Base-by-base conservation (phyloP, 2,329 filamentous ascomycete genomes). In the Fusarium hostae region DNA sequence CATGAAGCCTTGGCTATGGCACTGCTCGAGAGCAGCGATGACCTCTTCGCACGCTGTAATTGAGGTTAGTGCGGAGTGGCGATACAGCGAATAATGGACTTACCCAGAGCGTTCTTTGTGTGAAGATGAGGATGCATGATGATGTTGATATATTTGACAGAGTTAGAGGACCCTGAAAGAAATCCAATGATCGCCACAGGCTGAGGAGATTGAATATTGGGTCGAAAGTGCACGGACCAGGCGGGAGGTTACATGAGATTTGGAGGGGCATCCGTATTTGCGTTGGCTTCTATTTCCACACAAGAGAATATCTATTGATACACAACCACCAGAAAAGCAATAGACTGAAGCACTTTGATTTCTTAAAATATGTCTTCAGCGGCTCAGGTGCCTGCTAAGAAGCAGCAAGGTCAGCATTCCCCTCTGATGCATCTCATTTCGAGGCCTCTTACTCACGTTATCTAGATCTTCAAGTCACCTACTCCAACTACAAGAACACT, bases 91-190 rank as follows among this genome's bases (percentile, higher is more conserved):
- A 43, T 22, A 4, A 15, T 10, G 10, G 8, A 6, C 78, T 47
- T 88, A 97, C 95, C 95, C 75, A 89, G 86, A 76, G 97, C 97
- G 80, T 97, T 92, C 81, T 96, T 94, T 32, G 94, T 97, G 80
- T 98, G 95, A 5, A 99, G 86, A 84, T 98, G 95, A 59, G 96
- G 97, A 93, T 99, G 96, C 96, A 99, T 99, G 47, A 77, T 89
- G 80, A 63, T 50, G 26, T 47, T 41, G 39, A 43, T 45, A 39
- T 50, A 44, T 47, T 62, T 56, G 70, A 68, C 39, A 58, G 58
- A 55, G 55, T 48, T 58, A 47, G 61, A 66, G 56, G 59, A 70
- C 63, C 65, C 64, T 63, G 59, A 47, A 71, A 75, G 68, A 71
- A 77, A 63, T 66, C 62, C 55, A 54, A 57, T n/a, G 47, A 57